Evolutionary conservation across 1,284 basidiomycete genomes (phyloP), one percentile per base, ranked within the genome.

Genomic region (Exobasidium cylindrosporum): DNA sequence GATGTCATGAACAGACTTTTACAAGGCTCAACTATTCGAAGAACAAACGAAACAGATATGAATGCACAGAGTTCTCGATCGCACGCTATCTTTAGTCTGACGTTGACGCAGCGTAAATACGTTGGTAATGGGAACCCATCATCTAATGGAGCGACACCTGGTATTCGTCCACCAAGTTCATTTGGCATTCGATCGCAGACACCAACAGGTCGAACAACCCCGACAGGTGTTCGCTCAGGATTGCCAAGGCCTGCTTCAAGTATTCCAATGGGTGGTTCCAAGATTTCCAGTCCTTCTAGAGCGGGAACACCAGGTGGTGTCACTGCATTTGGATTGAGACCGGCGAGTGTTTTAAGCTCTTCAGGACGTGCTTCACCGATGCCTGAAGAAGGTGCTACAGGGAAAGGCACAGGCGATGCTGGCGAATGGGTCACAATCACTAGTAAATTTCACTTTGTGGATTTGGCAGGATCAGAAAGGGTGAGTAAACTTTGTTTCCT

Each of bases 371-470:
- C 54, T 26, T 28, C 58, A 30, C 40, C 49, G 2, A 21, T 26
- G 23, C 10, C 46, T 3, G 44, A 30, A 32, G 54, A 49, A 4
- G 47, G 17, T 28, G n/a, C n/a, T n/a, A n/a, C n/a, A n/a, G n/a
- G n/a, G n/a, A 30, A n/a, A 31, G 52, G 31, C 32, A 10, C 57
- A 3, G 50, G 30, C n/a, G 49, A 40, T 45, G 72, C 70, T 14
- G 70, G 73, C 57, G 71, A 74, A 40, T 74, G 58, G 61, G 84
- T 89, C 11, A 92, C 92, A 0, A 86, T 95, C 56, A 88, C 89
- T 46, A 95, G 92, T 68, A 98, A 98, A 80, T 97, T 97, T 82
- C 95, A 98, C 82, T 97, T 97, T 78, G 96, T 98, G 54, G 95
- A 98, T 82, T 82, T 99, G 68, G 95, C 95, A 28, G 95, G 95